These are phyloP conservation scores for Brettanomyces sp. DNA, from an alignment of 805 yeast species.

Conservation along the genomic window DNA sequence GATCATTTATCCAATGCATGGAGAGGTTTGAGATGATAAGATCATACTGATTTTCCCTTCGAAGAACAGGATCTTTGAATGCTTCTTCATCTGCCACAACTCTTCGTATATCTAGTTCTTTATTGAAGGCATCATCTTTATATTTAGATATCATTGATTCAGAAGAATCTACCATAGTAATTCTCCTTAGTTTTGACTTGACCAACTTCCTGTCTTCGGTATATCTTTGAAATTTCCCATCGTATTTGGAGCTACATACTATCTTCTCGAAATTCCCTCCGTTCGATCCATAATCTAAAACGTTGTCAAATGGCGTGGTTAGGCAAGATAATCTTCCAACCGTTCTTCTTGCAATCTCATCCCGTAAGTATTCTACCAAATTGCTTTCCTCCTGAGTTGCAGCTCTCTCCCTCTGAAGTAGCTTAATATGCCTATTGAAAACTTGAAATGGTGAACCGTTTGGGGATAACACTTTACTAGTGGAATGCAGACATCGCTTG, in stretches of 20 bases:
- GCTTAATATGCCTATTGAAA: conserved; percentile 56
- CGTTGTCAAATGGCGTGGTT: conserved; percentile 48
- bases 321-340: conserved; percentile 70
- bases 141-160: conserved; percentile 44
- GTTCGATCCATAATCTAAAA: conserved; percentile 67
- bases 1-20: conserved; percentile 79
- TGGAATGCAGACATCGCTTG: background rate
- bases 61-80: conserved; percentile 34
- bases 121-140: conserved; percentile 33
- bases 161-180: conserved; percentile 64
- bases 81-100: conserved; percentile 61
- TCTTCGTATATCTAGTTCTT: conserved; percentile 36
- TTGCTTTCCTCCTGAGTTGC: conserved; percentile 36
- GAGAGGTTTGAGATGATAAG: conserved; percentile 67
- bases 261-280: conserved; percentile 44
- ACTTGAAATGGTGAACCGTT: conserved; percentile 23
- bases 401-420: conserved; percentile 48
- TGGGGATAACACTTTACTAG: background rate
- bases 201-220: conserved; percentile 47
- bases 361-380: conserved; percentile 61
- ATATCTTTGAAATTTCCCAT: conserved; percentile 28
- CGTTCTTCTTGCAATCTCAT: conserved; percentile 64
- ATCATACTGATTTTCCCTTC: conserved; percentile 38
- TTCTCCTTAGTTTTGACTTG: conserved; percentile 38
- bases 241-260: conserved; percentile 28